Conservation (phyloP, 2,329 filamentous ascomycete genomes). For the Ilyonectria destructans region DNA sequence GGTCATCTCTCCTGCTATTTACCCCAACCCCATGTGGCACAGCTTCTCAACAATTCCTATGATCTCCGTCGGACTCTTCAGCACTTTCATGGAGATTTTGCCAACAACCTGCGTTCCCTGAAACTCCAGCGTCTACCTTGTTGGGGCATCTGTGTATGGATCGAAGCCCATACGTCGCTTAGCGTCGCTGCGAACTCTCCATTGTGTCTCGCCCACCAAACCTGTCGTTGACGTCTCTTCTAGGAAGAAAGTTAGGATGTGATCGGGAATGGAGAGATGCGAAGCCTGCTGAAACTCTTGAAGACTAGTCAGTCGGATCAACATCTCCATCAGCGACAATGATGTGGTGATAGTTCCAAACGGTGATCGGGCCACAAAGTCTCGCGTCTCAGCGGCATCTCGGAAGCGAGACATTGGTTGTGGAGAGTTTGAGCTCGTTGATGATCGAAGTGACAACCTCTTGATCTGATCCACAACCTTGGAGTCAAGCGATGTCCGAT, state of each 20-base stretch:
- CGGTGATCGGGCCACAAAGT: constrained; percentile 60
- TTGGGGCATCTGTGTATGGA: constrained; percentile 66
- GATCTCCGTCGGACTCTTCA: constrained; percentile 23
- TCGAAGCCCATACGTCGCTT: constrained; percentile 70
- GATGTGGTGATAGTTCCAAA: constrained; percentile 70
- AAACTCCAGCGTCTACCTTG: constrained; percentile 37
- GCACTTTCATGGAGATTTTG: not conserved
- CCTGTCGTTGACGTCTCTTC: constrained; percentile 72
- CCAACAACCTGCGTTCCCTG: not conserved
- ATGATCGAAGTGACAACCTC: constrained; percentile 55
- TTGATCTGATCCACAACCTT: constrained; percentile 60
- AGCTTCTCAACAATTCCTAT: constrained; percentile 26
- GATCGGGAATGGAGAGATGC: constrained; percentile 91
- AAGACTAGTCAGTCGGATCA: constrained; percentile 87
- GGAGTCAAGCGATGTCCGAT: constrained; percentile 55
- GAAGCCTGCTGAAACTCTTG: constrained; percentile 94
- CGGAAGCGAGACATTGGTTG: constrained; percentile 18
- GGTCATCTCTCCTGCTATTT: not conserved
- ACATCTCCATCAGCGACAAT: constrained; percentile 87
- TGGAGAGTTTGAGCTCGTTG: constrained; percentile 22
- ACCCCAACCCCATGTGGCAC: not conserved
- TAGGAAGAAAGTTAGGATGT: constrained; percentile 91
- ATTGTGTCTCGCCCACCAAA: constrained; percentile 62
- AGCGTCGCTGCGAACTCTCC: constrained; percentile 63
- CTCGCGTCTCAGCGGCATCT: constrained; percentile 42